These are phyloP conservation scores for Diutina catenulata DNA, from an alignment of 1,139 yeast species.

Conservation along the genomic window DNA sequence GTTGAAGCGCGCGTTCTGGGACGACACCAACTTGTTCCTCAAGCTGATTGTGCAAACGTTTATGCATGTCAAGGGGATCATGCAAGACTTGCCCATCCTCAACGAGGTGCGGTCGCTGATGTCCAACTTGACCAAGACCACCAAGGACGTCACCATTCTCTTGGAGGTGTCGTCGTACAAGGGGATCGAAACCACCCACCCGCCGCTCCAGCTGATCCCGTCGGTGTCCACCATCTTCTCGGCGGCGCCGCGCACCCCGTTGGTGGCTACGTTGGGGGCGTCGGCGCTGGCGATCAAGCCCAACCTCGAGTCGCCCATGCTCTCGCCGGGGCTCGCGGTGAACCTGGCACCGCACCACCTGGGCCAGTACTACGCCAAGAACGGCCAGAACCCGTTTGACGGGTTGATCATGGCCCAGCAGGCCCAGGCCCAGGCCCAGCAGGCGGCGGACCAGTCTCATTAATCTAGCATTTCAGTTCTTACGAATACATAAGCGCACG, in stretches of 20 bases:
- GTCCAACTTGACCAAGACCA: conserved; percentile 73
- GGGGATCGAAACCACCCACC: conserved; percentile 16
- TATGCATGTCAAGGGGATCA: conserved; percentile 74
- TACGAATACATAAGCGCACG: too few relatives aligned
- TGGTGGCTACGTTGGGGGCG: conserved; percentile 20
- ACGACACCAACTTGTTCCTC: conserved; percentile 67
- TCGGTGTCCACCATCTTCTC: conserved; percentile 14
- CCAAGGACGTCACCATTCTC: conserved; percentile 80
- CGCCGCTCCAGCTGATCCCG: conserved; percentile 20
- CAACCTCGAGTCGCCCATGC: conserved; percentile 1
- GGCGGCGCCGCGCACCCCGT: conserved; percentile 22
- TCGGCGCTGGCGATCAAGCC: conserved; percentile 8
- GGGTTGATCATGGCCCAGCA: too few relatives aligned
- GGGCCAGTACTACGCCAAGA: neutral
- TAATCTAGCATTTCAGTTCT: too few relatives aligned
- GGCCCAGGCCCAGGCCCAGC: too few relatives aligned
- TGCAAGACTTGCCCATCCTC: conserved; percentile 66
- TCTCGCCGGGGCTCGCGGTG: conserved; percentile 1
- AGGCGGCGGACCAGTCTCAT: too few relatives aligned
- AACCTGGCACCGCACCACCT: too few relatives aligned
- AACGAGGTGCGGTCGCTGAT: conserved; percentile 73
- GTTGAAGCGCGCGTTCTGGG: conserved; percentile 67
- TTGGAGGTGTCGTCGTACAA: conserved; percentile 45
- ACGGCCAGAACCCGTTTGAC: conserved; percentile 2
- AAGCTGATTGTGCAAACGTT: conserved; percentile 76